A percentile compares a stretch with the other conserved stretches of the same genome.
phyloP scores from a whole-genome alignment of 345 rosid species.

The Gossypium turneri region DNA sequence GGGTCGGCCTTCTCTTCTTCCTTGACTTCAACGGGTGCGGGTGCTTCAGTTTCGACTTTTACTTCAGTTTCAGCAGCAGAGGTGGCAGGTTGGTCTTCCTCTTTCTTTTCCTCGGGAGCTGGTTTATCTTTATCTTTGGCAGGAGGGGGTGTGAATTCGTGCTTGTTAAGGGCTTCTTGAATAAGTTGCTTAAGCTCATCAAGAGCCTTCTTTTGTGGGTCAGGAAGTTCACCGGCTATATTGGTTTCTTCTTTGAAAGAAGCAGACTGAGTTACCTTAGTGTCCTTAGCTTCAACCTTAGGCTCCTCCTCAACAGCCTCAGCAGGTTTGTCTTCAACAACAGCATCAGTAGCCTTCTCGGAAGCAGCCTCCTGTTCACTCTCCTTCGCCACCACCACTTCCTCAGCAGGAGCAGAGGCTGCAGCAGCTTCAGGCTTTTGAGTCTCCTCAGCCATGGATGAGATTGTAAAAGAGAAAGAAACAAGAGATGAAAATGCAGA shows the following conservation, averaged over 20 bases:
- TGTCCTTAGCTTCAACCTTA: slow-evolving; percentile 13
- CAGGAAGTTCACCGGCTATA: slow-evolving; percentile 50
- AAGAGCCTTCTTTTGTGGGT: slow-evolving; percentile 48
- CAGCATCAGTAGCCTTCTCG: slow-evolving; percentile 19
- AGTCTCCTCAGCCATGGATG: slow-evolving; percentile 36
- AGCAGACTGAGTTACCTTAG: slow-evolving; percentile 35
- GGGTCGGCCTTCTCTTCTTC: slow-evolving; percentile 8
- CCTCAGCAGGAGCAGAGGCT: slow-evolving; percentile 13
- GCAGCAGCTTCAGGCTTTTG: slow-evolving; percentile 21
- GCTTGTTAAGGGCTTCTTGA: slow-evolving; percentile 50
- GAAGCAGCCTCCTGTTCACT: slow-evolving; percentile 15
- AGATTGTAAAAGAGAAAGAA: neutral
- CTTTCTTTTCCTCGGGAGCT: slow-evolving; percentile 11
- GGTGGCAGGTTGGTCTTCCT: slow-evolving; percentile 15
- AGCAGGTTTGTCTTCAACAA: neutral
- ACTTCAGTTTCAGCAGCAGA: slow-evolving; percentile 26
- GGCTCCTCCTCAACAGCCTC: neutral
- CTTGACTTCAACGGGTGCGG: slow-evolving; percentile 21
- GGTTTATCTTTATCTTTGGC: slow-evolving; percentile 27
- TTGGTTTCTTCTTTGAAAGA: slow-evolving; percentile 74
- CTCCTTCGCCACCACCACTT: slow-evolving; percentile 24
- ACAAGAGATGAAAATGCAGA: no score
- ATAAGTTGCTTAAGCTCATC: slow-evolving; percentile 56
- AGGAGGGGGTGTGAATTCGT: slow-evolving; percentile 36
- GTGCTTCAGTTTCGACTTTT: slow-evolving; percentile 26